A percentile compares a stretch with the other conserved stretches of the same genome.
Conservation (phyloP, 345 rosid species). For the Eucalyptus polybractea region DNA sequence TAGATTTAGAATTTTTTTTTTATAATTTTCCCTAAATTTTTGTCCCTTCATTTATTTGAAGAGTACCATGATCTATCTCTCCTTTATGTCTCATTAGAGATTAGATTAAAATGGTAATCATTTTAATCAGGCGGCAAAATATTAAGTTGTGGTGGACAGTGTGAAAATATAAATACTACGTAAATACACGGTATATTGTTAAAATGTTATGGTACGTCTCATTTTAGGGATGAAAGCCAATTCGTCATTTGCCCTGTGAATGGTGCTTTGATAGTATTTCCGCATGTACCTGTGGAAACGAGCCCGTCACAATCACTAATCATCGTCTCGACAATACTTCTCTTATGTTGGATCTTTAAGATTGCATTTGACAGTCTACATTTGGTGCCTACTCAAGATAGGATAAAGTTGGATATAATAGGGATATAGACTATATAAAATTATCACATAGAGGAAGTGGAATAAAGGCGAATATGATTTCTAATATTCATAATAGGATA, state of each 20-base stretch:
- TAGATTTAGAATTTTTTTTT: too few relatives aligned
- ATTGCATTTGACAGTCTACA: too few relatives aligned
- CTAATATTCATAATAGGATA: too few relatives aligned
- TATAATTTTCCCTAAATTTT: too few relatives aligned
- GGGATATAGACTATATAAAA: rapidly evolving
- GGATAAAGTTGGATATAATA: too few relatives aligned
- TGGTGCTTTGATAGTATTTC: not conserved
- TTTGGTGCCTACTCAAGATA: too few relatives aligned
- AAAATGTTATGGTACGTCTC: not conserved
- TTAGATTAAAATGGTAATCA: not conserved
- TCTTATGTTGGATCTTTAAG: not conserved
- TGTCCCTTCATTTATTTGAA: not conserved
- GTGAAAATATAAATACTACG: not conserved
- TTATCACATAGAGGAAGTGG: too few relatives aligned
- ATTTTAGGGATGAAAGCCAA: not conserved
- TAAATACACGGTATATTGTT: not conserved
- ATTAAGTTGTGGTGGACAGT: not conserved
- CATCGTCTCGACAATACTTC: not conserved
- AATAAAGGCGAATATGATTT: rapidly evolving
- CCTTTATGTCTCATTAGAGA: not conserved
- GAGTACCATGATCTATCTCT: not conserved
- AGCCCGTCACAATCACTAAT: not conserved
- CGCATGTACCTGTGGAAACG: too few relatives aligned
- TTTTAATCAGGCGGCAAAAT: not conserved
- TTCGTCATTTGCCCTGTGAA: not conserved